phyloP scores from a whole-genome alignment of 2,329 filamentous ascomycete species.

The Capronia epimyces region DNA sequence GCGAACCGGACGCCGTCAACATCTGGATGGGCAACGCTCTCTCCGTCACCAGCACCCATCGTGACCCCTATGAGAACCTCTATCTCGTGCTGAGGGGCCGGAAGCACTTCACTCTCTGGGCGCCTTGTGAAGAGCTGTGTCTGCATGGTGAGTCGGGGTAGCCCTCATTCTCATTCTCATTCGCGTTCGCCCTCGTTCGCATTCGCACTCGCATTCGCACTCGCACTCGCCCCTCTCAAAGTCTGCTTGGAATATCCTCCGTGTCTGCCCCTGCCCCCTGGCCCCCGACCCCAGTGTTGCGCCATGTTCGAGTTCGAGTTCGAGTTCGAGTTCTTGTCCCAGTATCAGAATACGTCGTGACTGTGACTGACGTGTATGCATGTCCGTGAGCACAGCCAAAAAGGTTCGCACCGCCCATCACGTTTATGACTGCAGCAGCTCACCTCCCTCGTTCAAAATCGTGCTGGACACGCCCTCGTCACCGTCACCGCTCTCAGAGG shows the following conservation, averaged over 20 bases:
- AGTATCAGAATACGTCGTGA: too few species aligned
- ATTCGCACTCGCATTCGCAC: too few species aligned
- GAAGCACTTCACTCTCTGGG: slow-evolving; percentile 27
- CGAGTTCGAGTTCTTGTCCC: too few species aligned
- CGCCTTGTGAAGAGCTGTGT: slow-evolving; percentile 27
- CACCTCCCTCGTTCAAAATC: slow-evolving; percentile 8
- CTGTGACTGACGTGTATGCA: background rate
- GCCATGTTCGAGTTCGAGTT: too few species aligned
- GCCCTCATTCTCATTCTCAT: too few species aligned
- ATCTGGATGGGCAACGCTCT: slow-evolving; percentile 27
- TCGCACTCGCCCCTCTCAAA: background rate
- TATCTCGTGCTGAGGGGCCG: slow-evolving; percentile 26
- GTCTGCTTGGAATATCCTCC: background rate
- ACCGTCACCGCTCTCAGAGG: background rate
- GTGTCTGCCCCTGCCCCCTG: too few species aligned
- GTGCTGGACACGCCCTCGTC: slow-evolving; percentile 5
- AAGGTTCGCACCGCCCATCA: slow-evolving; percentile 9
- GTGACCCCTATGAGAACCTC: slow-evolving; percentile 30
- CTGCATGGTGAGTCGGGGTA: slow-evolving; percentile 15
- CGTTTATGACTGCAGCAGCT: background rate
- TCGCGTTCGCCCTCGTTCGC: too few species aligned
- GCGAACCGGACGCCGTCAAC: slow-evolving; percentile 27
- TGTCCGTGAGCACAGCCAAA: background rate
- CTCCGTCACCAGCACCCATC: slow-evolving; percentile 27
- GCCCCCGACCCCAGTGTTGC: too few species aligned